phyloP scores from a whole-genome alignment of 176 grass and related monocot genomes.

The Pharus latifolius region DNA sequence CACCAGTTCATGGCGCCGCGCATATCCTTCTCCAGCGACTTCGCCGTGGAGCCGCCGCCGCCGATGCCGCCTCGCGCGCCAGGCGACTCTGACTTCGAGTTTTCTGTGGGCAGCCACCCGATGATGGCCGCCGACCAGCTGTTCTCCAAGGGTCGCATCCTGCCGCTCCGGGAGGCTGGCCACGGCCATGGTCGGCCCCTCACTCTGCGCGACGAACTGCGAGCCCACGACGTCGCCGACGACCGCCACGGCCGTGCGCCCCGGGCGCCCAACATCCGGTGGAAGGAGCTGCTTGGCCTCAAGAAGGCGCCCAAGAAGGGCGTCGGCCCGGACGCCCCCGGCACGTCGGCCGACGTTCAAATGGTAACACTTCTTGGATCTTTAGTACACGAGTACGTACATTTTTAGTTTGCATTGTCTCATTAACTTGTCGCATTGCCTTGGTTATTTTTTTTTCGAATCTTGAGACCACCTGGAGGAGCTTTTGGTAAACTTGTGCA shows the following conservation, averaged over 20 bases:
- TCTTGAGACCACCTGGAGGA: slow-evolving; percentile 10
- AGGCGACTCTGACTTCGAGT: slow-evolving; percentile 84
- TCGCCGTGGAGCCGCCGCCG: slow-evolving; percentile 73
- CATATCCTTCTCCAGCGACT: slow-evolving; percentile 97
- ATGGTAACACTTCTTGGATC: slow-evolving; percentile 1
- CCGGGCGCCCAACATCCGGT: slow-evolving; percentile 52
- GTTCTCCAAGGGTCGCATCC: slow-evolving; percentile 81
- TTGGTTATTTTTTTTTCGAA: slow-evolving; percentile 12
- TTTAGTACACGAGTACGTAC: neutral
- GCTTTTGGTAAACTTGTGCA: neutral
- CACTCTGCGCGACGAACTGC: slow-evolving; percentile 75
- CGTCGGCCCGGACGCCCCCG: slow-evolving; percentile 15
- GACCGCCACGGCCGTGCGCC: slow-evolving; percentile 17
- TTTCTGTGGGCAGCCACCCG: slow-evolving; percentile 78
- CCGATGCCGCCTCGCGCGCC: neutral
- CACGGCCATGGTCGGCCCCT: slow-evolving; percentile 15
- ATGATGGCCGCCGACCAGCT: slow-evolving; percentile 97
- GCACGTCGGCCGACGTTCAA: slow-evolving; percentile 17
- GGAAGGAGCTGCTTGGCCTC: slow-evolving; percentile 93
- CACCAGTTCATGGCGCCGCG: slow-evolving; percentile 71
- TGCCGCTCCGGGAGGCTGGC: slow-evolving; percentile 57
- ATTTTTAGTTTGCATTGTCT: neutral
- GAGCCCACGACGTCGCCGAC: slow-evolving; percentile 17
- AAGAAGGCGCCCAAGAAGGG: slow-evolving; percentile 59
- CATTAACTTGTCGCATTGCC: slow-evolving; percentile 17